Evolutionary conservation across 768 basidiomycete genomes (phyloP), one percentile per base, ranked within the genome.

Genomic region (Leccinellum luteum): DNA sequence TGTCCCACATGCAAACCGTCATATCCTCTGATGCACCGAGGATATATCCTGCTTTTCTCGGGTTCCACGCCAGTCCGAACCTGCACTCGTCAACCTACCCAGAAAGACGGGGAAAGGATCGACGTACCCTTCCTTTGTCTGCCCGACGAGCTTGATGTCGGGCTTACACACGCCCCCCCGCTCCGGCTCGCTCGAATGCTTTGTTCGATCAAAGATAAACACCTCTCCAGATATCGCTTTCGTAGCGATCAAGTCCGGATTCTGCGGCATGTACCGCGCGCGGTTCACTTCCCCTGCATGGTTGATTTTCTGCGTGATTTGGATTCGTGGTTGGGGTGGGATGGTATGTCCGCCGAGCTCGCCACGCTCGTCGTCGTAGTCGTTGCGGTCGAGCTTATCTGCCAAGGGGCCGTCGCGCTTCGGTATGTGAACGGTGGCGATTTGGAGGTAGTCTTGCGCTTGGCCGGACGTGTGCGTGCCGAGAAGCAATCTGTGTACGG

Each of bases 241-340:
- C 12, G 96, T 98, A 14, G 97, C 97, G 63, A 99, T 90, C 63
- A 99, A 74, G 75, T 98, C 92, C 2, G 94, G 92, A 68, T 98
- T 99, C 74, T 98, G 96, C 6, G 97, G 97, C 95, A 98, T 98
- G 73, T 98, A 99, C 52, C 97, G 86, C 59, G 97, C 97, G 45
- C 94, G 80, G 74, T 99, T 99, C 68, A 98, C 92, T 71, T 99
- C 97, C 43, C 94, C 92, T 4, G 82, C 81, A 73, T 99, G 97
- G 72, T 94, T 95, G 76, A 99, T 98, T 63, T 84, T 86, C 71
- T 99, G 97, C 31, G 87, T 90, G 73, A 96, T 85, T 66, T 90
- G 88, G 60, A 98, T 87, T 25, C 92, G 85, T 2, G 95, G 89
- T 54, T 87, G 81, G n/a, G 89, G 83, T 3, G 90, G 87, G 35